Conservation (phyloP, 371 early-diverging fungal species). For the Mycotypha africana region DNA sequence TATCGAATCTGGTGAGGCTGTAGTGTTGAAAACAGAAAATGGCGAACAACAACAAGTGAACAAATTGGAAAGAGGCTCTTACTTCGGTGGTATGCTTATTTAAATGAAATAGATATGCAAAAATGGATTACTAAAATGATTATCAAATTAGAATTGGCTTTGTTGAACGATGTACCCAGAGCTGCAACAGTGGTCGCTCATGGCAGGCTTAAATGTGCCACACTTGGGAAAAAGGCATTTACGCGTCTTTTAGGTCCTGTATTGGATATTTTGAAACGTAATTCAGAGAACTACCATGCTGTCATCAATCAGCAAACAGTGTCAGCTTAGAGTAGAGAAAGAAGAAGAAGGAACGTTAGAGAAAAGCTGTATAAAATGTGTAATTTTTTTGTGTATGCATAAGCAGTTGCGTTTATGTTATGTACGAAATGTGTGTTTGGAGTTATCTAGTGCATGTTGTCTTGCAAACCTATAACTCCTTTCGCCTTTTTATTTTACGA, state of each 20-base stretch:
- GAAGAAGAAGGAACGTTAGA: no score
- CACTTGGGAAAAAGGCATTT: slow-evolving; percentile 86
- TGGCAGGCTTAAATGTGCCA: slow-evolving; percentile 85
- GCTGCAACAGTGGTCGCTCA: slow-evolving; percentile 81
- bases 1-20: slow-evolving; percentile 86
- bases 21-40: slow-evolving; percentile 39
- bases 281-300: slow-evolving; percentile 70
- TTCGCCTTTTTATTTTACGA: no score
- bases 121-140: no score
- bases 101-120: slow-evolving; percentile 1
- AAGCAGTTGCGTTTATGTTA: no score
- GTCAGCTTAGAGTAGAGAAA: no score
- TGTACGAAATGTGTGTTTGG: no score
- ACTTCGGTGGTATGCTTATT: slow-evolving; percentile 98
- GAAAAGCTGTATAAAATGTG: no score
- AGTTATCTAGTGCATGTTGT: no score
- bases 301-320: slow-evolving; percentile 24
- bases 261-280: slow-evolving; percentile 84
- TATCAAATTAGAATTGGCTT: slow-evolving; percentile 80
- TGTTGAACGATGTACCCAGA: slow-evolving; percentile 84
- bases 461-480: no score
- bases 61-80: slow-evolving; percentile 79
- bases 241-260: slow-evolving; percentile 87
- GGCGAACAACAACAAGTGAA: slow-evolving; percentile 77
- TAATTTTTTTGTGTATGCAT: no score